Base-by-base conservation (phyloP, 495 filamentous ascomycete genomes). In the Hypoxylon lenormandii region DNA sequence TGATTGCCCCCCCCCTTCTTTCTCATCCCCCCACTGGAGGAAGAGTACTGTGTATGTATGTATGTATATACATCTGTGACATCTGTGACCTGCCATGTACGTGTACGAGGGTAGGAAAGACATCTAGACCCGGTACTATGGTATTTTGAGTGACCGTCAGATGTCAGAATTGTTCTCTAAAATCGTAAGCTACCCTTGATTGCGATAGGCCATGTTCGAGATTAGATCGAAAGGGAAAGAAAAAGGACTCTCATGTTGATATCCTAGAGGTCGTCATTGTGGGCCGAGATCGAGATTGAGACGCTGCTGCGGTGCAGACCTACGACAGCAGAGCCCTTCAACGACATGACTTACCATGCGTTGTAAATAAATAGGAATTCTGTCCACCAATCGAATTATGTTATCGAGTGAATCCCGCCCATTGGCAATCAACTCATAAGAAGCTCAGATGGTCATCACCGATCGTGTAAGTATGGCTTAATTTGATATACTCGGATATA, bases 251-350 rank as follows among this genome's bases (percentile, higher is more conserved):
- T 33, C 23, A 57, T 45, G 23, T 10, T 46, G 50, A 45, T 33
- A 55, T 55, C 56, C 55, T 49, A n/a, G 19, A 16, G 28, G 55
- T 58, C 64, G 69, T 72, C 64, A 72, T 69, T 57, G 69, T 68
- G 64, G 64, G 64, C 68, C 64, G 64, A 61, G 69, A 72, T 72
- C 69, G 69, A 72, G 69, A 72, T 72, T 64, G n/a, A 19, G 19
- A 55, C 1, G 10, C 4, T 21, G 30, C 10, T 33, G 33, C 10
- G 36, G 13, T 18, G 50, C 22, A 23, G 30, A 33, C 5, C 28
- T 55, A 42, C n/a, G 16, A 57, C 53, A 55, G 46, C 8, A 18
- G 10, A 57, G 37, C 26, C 21, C 21, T 40, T 66, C 21, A 12
- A 47, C 22, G 36, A 43, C 50, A 37, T 33, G 30, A 33, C 30